These are phyloP conservation scores for Eucalyptus regnans DNA, from an alignment of 345 rosid species.

Conservation along the genomic window DNA sequence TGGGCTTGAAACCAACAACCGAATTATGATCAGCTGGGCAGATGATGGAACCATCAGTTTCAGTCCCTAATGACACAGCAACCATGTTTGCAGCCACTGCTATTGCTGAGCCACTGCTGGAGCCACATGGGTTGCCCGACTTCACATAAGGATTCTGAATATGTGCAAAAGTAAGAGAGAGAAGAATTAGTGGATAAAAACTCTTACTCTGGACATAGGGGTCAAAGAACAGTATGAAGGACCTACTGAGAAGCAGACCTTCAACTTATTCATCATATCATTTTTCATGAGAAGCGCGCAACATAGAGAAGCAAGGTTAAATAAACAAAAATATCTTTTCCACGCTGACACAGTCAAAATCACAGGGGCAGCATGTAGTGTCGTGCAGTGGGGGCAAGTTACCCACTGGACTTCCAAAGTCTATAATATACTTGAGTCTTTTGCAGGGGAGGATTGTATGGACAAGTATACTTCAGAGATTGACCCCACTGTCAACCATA, in stretches of 20 bases:
- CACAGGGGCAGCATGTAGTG: background rate
- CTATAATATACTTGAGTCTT: background rate
- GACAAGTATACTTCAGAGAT: background rate
- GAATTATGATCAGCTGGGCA: constrained; percentile 49
- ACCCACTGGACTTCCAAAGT: background rate
- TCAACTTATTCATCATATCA: background rate
- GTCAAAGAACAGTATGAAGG: background rate
- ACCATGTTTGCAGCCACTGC: constrained; percentile 6
- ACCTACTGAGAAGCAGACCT: background rate
- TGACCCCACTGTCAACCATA: background rate
- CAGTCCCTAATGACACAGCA: constrained; percentile 56
- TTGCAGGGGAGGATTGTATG: background rate
- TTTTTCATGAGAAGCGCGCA: background rate
- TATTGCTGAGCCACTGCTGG: constrained; percentile 7
- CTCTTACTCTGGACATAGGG: background rate
- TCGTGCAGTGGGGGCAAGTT: background rate
- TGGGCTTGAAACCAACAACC: constrained; percentile 66
- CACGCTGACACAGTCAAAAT: background rate
- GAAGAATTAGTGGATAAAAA: background rate
- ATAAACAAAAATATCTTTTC: background rate
- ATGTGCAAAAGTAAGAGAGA: background rate
- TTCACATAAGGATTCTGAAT: constrained; percentile 10
- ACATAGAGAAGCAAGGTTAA: background rate
- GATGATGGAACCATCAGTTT: constrained; percentile 66
- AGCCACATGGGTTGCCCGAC: constrained; percentile 1